These are phyloP conservation scores for Heterobasidion occidentale DNA, from an alignment of 1,284 basidiomycete genomes.

Conservation along the genomic window DNA sequence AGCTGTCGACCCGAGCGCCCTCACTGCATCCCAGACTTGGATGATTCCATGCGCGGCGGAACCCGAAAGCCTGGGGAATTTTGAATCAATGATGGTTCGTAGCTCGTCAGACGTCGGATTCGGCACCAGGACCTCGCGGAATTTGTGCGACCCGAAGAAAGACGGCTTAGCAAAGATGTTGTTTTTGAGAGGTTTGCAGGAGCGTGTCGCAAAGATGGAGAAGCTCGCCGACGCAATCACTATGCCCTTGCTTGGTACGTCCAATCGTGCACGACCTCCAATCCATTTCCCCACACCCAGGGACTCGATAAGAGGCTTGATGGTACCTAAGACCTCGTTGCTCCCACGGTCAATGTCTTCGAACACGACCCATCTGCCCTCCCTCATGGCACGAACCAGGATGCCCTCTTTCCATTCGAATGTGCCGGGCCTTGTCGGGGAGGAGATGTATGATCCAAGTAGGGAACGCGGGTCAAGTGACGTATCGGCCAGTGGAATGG, in stretches of 20 bases:
- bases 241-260: conserved; percentile 60
- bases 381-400: conserved; percentile 82
- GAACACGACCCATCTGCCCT: conserved; percentile 92
- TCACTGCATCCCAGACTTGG: conserved; percentile 53
- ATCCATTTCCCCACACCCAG: conserved; percentile 70
- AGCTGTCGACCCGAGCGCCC: conserved; percentile 37
- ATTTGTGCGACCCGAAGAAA: conserved; percentile 83
- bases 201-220: conserved; percentile 77
- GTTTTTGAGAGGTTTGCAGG: conserved; percentile 36
- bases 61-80: conserved; percentile 57
- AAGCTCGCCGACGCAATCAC: conserved; percentile 73
- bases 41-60: conserved; percentile 43
- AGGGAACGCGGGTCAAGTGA: conserved; percentile 93
- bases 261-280: conserved; percentile 64
- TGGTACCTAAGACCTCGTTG: conserved; percentile 77
- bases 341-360: conserved; percentile 91
- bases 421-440: conserved; percentile 75
- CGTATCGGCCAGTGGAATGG: conserved; percentile 88
- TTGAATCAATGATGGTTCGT: conserved; percentile 54
- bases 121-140: conserved; percentile 60
- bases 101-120: conserved; percentile 65
- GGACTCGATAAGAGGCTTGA: conserved; percentile 80
- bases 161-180: conserved; percentile 42
- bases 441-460: conserved; percentile 91
- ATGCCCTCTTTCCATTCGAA: conserved; percentile 98